phyloP scores from a whole-genome alignment of 2,329 filamentous ascomycete species.

The Botrytis elliptica region DNA sequence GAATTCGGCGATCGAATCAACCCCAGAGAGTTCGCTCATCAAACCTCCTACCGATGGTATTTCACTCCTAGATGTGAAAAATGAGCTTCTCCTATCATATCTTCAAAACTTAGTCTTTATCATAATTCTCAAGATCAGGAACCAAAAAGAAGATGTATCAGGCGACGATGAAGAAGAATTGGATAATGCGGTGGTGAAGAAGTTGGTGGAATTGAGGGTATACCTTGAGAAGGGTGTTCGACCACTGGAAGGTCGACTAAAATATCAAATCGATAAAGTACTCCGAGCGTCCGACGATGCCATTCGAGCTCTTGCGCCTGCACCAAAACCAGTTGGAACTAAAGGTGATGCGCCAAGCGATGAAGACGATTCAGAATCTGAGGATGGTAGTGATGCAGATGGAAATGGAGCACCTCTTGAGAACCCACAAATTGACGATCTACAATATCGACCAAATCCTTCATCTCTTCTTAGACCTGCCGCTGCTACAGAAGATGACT shows the following conservation, averaged over 20 bases:
- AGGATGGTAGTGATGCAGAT: constrained; percentile 40
- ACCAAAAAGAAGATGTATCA: constrained; percentile 41
- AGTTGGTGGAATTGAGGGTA: constrained; percentile 85
- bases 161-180: constrained; percentile 44
- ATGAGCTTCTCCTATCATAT: constrained; percentile 94
- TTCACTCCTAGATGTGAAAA: constrained; percentile 92
- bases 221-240: constrained; percentile 92
- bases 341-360: constrained; percentile 23
- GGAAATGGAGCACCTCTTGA: constrained; percentile 32
- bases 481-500: constrained; percentile 27
- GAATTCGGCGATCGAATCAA: constrained; percentile 60
- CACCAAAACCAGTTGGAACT: constrained; percentile 5
- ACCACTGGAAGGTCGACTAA: constrained; percentile 83
- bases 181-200: constrained; percentile 71
- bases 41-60: constrained; percentile 82
- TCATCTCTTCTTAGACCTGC: constrained; percentile 42
- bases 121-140: constrained; percentile 76
- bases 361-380: constrained; percentile 35
- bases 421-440: constrained; percentile 51
- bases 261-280: constrained; percentile 95
- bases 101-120: constrained; percentile 91
- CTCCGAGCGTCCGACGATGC: constrained; percentile 75
- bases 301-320: constrained; percentile 32
- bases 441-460: constrained; percentile 62
- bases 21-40: constrained; percentile 61